Evolutionary conservation across 495 filamentous ascomycete genomes (phyloP), one percentile per base, ranked within the genome.

Genomic region (Xylaria grammica): DNA sequence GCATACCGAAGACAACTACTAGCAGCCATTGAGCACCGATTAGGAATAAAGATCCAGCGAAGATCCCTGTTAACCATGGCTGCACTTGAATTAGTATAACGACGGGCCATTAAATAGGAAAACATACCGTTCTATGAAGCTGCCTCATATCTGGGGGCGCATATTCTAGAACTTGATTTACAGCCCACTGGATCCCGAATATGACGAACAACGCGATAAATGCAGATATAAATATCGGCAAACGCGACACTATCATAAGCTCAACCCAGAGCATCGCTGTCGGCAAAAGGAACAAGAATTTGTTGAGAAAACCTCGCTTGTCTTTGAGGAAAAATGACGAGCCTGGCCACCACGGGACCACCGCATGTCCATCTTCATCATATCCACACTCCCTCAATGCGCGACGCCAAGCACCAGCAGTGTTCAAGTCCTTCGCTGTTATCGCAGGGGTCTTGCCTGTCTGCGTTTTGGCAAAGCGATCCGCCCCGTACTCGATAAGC

Each of bases 11-110:
- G 20, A 97, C 75, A 60, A 98, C 82, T 38, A 83, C 80, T 29
- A 90, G 82, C 34, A 91, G 59, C 85, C 92, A 98, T 65, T 89
- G 84, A 38, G 91, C 69, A 27, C 88, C 89, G n/a, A 91, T 86
- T 82, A 93, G 90, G 69, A 96, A 96, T 30, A 96, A 75, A 1
- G 94, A 88, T 20, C 84, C 93, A 11, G 92, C 92, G 81, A 98
- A 98, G 26, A 98, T 92, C 63, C 95, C 95, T 1, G 95, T 88
- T 59, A 99, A 80, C 81, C 91, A 97, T 13, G 95, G 94, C 90
- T 94, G 56, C 3, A 44, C 52, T 34, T 22, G 62, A 53, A 22
- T 74, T 63, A 75, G 65, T 46, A 62, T 36, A 20, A 44, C 10
- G 48, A 34, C 11, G 45, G 4, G n/a, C 17, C 27, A 17, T n/a